Conservation (phyloP, 495 filamentous ascomycete genomes). For the Talaromyces thailandensis region DNA sequence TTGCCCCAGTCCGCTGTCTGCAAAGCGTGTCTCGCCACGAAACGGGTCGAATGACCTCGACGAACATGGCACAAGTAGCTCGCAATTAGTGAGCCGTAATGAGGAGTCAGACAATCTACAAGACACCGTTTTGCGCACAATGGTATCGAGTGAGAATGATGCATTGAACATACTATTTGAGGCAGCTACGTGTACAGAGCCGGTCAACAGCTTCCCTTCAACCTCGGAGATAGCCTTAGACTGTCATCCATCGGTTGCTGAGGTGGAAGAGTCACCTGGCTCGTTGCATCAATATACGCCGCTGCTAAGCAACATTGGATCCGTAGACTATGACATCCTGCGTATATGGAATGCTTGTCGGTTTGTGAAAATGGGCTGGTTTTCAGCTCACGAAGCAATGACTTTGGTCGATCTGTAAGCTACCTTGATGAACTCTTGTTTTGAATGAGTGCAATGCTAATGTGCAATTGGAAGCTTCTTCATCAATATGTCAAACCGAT, state of each 20-base stretch:
- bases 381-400: slow-evolving; percentile 29
- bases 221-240: background rate
- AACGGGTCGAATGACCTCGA: background rate
- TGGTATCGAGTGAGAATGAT: slow-evolving; percentile 23
- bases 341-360: slow-evolving; percentile 27
- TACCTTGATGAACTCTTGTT: background rate
- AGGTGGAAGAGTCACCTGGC: background rate
- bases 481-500: slow-evolving; percentile 23
- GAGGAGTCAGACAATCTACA: slow-evolving; percentile 3
- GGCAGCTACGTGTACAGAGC: slow-evolving; percentile 19
- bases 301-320: slow-evolving; percentile 1
- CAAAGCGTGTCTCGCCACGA: background rate
- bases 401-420: slow-evolving; percentile 17
- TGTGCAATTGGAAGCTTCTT: slow-evolving; percentile 18
- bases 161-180: slow-evolving; percentile 29
- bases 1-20: background rate
- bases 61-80: background rate
- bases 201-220: slow-evolving; percentile 6
- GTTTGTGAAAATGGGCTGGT: slow-evolving; percentile 35
- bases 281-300: background rate
- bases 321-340: slow-evolving; percentile 12
- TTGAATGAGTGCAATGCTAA: background rate
- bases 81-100: background rate
- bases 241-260: background rate
- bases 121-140: slow-evolving; percentile 12